Base-by-base conservation (phyloP, 768 basidiomycete genomes). In the Lactarius deliciosus region DNA sequence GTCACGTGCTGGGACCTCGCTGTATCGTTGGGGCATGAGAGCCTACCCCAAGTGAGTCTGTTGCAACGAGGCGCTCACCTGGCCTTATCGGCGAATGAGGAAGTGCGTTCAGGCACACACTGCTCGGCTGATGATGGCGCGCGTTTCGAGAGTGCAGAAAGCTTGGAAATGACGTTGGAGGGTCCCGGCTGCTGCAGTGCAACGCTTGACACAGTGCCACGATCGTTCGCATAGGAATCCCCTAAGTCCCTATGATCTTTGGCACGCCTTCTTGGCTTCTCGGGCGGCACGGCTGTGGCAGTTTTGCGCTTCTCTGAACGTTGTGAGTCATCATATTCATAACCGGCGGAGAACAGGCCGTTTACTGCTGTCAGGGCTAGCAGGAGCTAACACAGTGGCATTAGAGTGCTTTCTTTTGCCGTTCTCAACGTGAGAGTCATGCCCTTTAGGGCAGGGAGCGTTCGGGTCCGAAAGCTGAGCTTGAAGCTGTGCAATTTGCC, bases 291-390 rank as follows among this genome's bases (percentile, higher is more conserved):
- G n/a, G 57, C 41, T 50, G 57, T 50, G 25, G 30, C 13, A n/a
- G 80, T 45, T 68, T 83, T 86, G 66, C 81, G 78, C 72, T 83
- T 83, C 77, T 83, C 78, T 79, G 61, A 30, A 47, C 1, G 16
- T 30, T 36, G 43, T 43, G 59, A 41, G 36, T 36, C 34, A 68
- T 59, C 13, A 43, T 59, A 28, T 53, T 41, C 64, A 62, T 22
- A 28, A 22, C 15, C 22, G 34, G n/a, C 40, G 41, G 36, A 53
- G 60, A 64, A 16, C 53, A 50, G 40, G 53, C 32, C n/a, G 75
- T 81, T 74, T 69, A 90, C 89, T 89, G 5, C 87, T 87, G 41
- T 90, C 89, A 10, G 90, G 90, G 0, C 86, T 88, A 0, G 82
- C 75, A 6, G 86, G 86, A 1, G 79, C 86, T 34, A 82, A 71